Percentiles rank a stretch among this genome's conserved stretches.
phyloP scores from a whole-genome alignment of 202 grass and related monocot species.

The Saccharum hybrid region DNA sequence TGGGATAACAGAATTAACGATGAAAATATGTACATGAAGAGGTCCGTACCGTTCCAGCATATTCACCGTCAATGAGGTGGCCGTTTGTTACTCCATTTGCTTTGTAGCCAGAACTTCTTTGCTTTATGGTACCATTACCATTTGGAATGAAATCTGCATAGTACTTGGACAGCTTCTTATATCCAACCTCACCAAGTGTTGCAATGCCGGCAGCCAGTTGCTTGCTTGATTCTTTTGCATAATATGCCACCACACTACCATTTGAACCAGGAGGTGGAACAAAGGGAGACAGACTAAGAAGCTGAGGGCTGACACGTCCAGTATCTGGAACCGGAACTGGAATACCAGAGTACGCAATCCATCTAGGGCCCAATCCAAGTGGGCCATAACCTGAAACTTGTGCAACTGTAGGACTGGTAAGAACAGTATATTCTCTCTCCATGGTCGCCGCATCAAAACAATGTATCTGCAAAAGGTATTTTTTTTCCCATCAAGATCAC shows the following conservation, averaged over 20 bases:
- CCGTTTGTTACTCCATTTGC: slow-evolving; percentile 50
- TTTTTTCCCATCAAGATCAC: slow-evolving; percentile 34
- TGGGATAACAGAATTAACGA: slow-evolving; percentile 21
- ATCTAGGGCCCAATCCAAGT: slow-evolving; percentile 80
- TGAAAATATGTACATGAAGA: slow-evolving; percentile 35
- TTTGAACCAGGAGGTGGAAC: slow-evolving; percentile 55
- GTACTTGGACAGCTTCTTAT: slow-evolving; percentile 79
- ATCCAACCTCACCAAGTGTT: slow-evolving; percentile 89
- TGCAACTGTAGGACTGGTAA: slow-evolving; percentile 68
- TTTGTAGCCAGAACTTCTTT: slow-evolving; percentile 59
- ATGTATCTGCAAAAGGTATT: slow-evolving; percentile 77
- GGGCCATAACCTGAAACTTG: slow-evolving; percentile 74
- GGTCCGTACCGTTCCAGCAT: slow-evolving; percentile 69
- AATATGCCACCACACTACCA: slow-evolving; percentile 73
- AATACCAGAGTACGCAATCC: slow-evolving; percentile 87
- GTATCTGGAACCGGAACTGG: slow-evolving; percentile 66
- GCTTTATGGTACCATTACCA: slow-evolving; percentile 55
- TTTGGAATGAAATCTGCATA: slow-evolving; percentile 63
- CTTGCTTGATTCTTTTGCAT: slow-evolving; percentile 95
- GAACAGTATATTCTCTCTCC: slow-evolving; percentile 74
- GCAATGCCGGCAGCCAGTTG: slow-evolving; percentile 81
- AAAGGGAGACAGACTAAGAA: slow-evolving; percentile 52
- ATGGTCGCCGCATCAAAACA: slow-evolving; percentile 84
- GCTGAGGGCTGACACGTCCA: slow-evolving; percentile 71
- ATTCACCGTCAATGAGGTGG: slow-evolving; percentile 57